Evolutionary conservation across 2,329 filamentous ascomycete species (phyloP).

Genomic region (Aspergillus sclerotialis): DNA sequence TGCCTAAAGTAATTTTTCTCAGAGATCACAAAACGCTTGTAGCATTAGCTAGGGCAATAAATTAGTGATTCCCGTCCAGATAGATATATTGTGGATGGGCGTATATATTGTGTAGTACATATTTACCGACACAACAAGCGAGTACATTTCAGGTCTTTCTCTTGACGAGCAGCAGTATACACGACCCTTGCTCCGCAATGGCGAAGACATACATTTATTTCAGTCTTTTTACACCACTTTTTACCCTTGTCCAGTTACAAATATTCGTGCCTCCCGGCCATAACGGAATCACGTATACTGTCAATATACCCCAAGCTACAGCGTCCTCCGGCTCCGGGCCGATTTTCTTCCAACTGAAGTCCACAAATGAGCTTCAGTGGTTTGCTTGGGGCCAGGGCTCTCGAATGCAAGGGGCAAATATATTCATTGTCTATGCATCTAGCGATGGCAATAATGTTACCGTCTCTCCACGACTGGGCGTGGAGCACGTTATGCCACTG

Average conservation of each 20-base stretch:
- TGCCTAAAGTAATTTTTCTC: too few species aligned
- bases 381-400: constrained; percentile 52
- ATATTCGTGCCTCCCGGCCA: constrained; percentile 2
- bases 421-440: constrained; percentile 58
- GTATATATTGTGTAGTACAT: too few species aligned
- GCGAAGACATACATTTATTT: constrained; percentile 1
- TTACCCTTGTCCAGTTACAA: constrained; percentile 7
- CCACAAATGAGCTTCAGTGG: constrained; percentile 39
- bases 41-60: too few species aligned
- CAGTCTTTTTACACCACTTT: constrained; percentile 2
- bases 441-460: constrained; percentile 49
- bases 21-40: too few species aligned
- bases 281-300: constrained; percentile 3
- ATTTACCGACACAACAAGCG: too few species aligned
- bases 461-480: constrained; percentile 50
- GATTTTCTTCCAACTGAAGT: constrained; percentile 56
- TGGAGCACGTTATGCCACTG: constrained; percentile 43
- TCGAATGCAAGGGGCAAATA: constrained; percentile 51
- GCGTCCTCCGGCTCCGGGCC: constrained; percentile 46
- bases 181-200: background rate
- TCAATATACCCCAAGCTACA: constrained; percentile 2
- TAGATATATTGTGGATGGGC: too few species aligned
- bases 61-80: too few species aligned
- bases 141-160: too few species aligned
- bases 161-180: background rate